Evolutionary conservation across 2,329 filamentous ascomycete genomes (phyloP).

Genomic region (Aspergillus cejpii): DNA sequence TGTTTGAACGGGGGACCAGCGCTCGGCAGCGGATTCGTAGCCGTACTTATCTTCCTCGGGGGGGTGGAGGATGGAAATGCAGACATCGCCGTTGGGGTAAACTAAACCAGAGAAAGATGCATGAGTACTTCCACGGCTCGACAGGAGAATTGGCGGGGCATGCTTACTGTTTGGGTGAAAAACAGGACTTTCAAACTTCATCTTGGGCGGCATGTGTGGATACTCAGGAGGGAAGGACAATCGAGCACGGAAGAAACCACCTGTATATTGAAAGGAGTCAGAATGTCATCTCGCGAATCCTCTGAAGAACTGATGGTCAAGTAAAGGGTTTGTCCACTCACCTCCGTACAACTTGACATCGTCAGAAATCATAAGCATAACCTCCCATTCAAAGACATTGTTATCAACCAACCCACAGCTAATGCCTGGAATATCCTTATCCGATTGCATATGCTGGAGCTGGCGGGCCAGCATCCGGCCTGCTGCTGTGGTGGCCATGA

Average conservation of each 20-base stretch:
- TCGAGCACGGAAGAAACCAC: conserved; percentile 83
- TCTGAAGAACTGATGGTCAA: background rate
- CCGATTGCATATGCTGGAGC: conserved; percentile 87
- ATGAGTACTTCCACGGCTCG: no score
- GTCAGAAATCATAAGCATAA: conserved; percentile 97
- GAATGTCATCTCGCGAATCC: conserved; percentile 1
- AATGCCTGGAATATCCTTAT: conserved; percentile 88
- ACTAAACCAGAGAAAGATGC: conserved; percentile 44
- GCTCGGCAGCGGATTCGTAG: conserved; percentile 82
- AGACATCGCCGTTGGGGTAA: conserved; percentile 78
- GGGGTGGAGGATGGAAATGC: conserved; percentile 94
- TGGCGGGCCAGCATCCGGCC: conserved; percentile 69
- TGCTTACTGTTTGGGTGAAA: conserved; percentile 81
- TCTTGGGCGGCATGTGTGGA: conserved; percentile 77
- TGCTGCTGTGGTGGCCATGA: conserved; percentile 41
- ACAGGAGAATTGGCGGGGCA: no score
- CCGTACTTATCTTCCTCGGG: conserved; percentile 91
- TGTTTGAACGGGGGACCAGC: conserved; percentile 91
- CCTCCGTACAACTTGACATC: conserved; percentile 91
- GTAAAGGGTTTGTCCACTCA: conserved; percentile 38
- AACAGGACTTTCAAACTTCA: conserved; percentile 77
- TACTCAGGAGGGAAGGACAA: conserved; percentile 80
- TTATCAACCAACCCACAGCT: conserved; percentile 82
- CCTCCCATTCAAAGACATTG: conserved; percentile 95
- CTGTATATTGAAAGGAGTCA: conserved; percentile 43